Base-by-base conservation (phyloP, 345 rosid genomes). In the Passiflora organensis region DNA sequence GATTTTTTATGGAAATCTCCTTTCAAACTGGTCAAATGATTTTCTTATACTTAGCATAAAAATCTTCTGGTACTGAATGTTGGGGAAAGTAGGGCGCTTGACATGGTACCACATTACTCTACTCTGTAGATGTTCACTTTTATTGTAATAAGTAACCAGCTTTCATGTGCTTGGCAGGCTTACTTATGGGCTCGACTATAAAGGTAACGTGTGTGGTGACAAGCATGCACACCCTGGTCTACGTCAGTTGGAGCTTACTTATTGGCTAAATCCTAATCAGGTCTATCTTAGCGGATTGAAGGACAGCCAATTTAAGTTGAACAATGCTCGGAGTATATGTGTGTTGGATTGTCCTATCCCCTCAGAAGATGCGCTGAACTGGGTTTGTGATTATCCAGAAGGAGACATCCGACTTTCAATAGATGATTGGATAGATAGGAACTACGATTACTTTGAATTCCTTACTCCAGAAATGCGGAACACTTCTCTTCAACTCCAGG, bases 341-440 rank as follows among this genome's bases (percentile, higher is more conserved):
- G 77, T 89, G 72, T 70, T 89, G 72, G 99, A 93, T 62, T 93
- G 96, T 55, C 99, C 99, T 42, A 56, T 34, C 23, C 94, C 96
- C 4, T 69, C 86, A 6, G 91, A 84, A 24, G 96, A 93, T 78
- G 68, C 77, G 16, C 85, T 93, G 25, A 77, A 65, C 59, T 89
- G 99, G 99, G 95, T 86, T 52, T 93, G 99, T 79, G 99, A 93
- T 71, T 93, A 93, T 71, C 99, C 99, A 42, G 96, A 89, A 8
- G 99, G 96, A 34, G 99, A 88, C 55, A 89, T 89, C 64, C 89
- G 77, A 67, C 73, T 93, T 58, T 73, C 81, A 16, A 60, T 75
- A 83, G 68, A 78, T 50, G 91, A 93, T 58, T 93, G 99, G 99
- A 83, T 89, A 1, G 83, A 86, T 59, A 85, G 89, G 70, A 83